Evolutionary conservation across 164 flowering plant species (phyloP).

Genomic region (Amborella trichopoda): DNA sequence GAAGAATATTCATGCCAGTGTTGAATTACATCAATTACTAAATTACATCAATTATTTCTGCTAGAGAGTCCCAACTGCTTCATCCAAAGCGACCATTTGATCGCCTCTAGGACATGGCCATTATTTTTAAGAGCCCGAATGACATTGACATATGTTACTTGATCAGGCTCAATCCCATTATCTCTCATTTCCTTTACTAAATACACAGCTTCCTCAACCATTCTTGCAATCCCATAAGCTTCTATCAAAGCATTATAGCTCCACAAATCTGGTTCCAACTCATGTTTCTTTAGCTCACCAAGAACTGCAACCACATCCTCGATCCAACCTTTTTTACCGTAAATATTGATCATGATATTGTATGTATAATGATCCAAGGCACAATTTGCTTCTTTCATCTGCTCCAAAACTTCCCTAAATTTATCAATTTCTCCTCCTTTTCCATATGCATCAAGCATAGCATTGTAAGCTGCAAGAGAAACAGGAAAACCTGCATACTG

Average conservation of each 20-base stretch:
- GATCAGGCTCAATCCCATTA: slow-evolving; percentile 68
- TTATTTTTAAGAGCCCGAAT: slow-evolving; percentile 53
- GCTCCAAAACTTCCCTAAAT: slow-evolving; percentile 43
- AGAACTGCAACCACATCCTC: slow-evolving; percentile 70
- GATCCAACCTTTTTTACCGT: slow-evolving; percentile 83
- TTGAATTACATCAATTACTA: too few relatives aligned
- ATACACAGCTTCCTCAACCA: slow-evolving; percentile 80
- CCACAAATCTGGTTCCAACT: slow-evolving; percentile 64
- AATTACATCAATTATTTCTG: slow-evolving; percentile 11
- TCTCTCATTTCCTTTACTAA: slow-evolving; percentile 75
- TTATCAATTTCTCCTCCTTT: slow-evolving; percentile 60
- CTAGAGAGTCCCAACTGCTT: slow-evolving; percentile 52
- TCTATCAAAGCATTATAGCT: slow-evolving; percentile 88
- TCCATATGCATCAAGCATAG: slow-evolving; percentile 88
- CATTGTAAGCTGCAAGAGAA: slow-evolving; percentile 84
- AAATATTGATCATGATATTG: slow-evolving; percentile 76
- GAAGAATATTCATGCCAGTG: too few relatives aligned
- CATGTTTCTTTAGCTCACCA: slow-evolving; percentile 48
- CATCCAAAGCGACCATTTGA: slow-evolving; percentile 98
- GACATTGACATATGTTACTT: slow-evolving; percentile 54
- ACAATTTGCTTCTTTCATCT: slow-evolving; percentile 50
- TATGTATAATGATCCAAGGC: slow-evolving; percentile 62
- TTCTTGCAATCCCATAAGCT: slow-evolving; percentile 89
- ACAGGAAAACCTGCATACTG: slow-evolving; percentile 68
- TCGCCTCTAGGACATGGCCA: slow-evolving; percentile 80